A percentile compares a stretch with the other conserved stretches of the same genome.
These are phyloP conservation scores for Penicillium angulare DNA, from an alignment of 495 filamentous ascomycete species.

Conservation along the genomic window DNA sequence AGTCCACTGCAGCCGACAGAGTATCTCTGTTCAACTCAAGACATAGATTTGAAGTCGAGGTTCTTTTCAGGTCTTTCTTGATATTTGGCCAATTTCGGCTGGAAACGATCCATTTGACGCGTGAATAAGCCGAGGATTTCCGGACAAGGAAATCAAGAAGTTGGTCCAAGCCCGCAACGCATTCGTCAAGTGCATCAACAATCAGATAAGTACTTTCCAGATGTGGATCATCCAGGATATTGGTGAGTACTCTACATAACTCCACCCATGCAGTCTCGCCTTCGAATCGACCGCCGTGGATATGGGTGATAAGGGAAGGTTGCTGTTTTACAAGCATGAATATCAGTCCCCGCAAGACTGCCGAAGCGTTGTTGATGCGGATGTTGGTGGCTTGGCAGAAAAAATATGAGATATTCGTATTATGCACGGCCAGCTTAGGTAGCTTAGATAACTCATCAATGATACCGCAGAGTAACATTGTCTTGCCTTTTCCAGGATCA, in stretches of 20 bases:
- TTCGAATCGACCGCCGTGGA: not conserved
- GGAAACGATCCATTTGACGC: slow-evolving; percentile 10
- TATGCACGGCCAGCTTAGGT: not conserved
- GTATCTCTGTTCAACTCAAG: not conserved
- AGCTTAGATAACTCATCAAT: not conserved
- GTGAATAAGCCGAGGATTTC: not conserved
- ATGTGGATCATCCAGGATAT: not conserved
- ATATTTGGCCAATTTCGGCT: slow-evolving; percentile 10
- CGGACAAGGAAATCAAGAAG: not conserved
- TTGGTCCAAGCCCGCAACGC: not conserved
- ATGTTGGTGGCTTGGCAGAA: not conserved
- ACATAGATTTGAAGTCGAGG: not conserved
- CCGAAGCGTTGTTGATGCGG: not conserved
- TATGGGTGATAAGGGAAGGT: not conserved
- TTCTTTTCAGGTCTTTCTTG: not conserved
- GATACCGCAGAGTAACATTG: not conserved
- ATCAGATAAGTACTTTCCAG: not conserved
- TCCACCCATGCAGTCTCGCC: not conserved
- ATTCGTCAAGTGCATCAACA: slow-evolving; percentile 2
- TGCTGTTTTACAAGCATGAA: slow-evolving; percentile 1
- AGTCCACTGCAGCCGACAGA: not conserved
- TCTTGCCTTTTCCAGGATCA: not conserved
- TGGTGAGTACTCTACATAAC: not conserved
- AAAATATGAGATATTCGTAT: not conserved
- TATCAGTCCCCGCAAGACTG: not conserved